phyloP scores from a whole-genome alignment of 2,329 filamentous ascomycete species.

The Diaporthe vexans region DNA sequence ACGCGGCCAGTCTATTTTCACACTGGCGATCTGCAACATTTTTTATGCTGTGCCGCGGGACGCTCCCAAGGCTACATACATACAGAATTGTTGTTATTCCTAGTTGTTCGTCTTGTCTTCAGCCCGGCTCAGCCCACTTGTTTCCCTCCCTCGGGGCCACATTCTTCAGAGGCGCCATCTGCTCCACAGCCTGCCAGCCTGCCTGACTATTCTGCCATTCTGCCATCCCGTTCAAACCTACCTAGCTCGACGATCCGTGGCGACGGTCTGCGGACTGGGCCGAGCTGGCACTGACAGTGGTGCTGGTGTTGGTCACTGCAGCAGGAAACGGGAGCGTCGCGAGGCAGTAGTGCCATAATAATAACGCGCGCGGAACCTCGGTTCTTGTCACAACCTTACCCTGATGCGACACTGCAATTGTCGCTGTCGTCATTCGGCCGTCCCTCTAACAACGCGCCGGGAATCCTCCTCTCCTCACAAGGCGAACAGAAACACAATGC shows the following conservation, averaged over 20 bases:
- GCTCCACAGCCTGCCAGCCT: background rate
- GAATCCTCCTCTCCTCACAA: slow-evolving; percentile 16
- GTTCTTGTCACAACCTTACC: background rate
- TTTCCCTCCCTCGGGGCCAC: background rate
- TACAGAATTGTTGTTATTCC: background rate
- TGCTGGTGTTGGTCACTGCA: background rate
- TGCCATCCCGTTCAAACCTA: no score
- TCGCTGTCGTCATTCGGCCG: slow-evolving; percentile 15
- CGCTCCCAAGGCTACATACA: no score
- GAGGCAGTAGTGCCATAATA: background rate
- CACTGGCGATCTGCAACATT: slow-evolving; percentile 23
- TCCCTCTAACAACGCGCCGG: background rate
- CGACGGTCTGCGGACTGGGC: slow-evolving; percentile 22
- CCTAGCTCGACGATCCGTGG: background rate
- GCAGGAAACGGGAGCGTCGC: background rate
- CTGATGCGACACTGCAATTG: slow-evolving; percentile 15
- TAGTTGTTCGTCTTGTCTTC: background rate
- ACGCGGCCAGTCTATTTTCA: slow-evolving; percentile 23
- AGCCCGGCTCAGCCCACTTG: background rate
- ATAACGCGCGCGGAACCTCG: background rate
- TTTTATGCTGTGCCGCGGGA: slow-evolving; percentile 26
- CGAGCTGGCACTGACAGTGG: background rate
- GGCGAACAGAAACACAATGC: slow-evolving; percentile 6
- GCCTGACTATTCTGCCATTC: background rate
- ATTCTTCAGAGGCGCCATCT: background rate